These are phyloP conservation scores for Vitis hybrid DNA, from an alignment of 177 flowering plant genomes.

Conservation along the genomic window DNA sequence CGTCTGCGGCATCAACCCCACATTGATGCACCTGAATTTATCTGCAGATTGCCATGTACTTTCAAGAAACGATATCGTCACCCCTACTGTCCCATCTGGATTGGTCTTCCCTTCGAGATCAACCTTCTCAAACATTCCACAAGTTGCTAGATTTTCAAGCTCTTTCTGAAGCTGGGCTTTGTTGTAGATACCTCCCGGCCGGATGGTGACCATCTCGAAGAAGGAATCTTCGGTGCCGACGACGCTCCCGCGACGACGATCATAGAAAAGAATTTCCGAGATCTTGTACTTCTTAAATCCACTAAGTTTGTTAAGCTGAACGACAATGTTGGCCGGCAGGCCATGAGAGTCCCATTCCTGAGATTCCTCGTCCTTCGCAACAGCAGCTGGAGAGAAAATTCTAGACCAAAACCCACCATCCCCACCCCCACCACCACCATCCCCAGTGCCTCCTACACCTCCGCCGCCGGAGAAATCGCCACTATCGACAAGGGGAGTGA, in stretches of 20 bases:
- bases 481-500: constrained; percentile 6
- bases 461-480: constrained; percentile 7
- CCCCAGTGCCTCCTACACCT: background rate
- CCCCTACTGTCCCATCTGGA: constrained; percentile 70
- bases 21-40: constrained; percentile 77
- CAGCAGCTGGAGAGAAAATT: constrained; percentile 44
- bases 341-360: constrained; percentile 93
- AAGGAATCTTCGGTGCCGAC: constrained; percentile 82
- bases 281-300: constrained; percentile 82
- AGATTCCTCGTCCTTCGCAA: constrained; percentile 49
- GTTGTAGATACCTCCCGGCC: constrained; percentile 83
- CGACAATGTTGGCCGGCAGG: constrained; percentile 71
- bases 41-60: constrained; percentile 88
- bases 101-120: constrained; percentile 76
- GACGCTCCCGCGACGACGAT: constrained; percentile 34
- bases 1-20: constrained; percentile 81
- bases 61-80: constrained; percentile 70
- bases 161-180: constrained; percentile 79
- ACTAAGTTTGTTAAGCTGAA: constrained; percentile 74
- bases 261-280: constrained; percentile 82
- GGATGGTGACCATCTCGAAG: constrained; percentile 88
- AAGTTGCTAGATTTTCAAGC: constrained; percentile 77
- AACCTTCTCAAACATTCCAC: constrained; percentile 98
- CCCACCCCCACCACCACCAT: constrained; percentile 34
- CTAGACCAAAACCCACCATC: constrained; percentile 55